Evolutionary conservation across 768 basidiomycete genomes (phyloP).

Genomic region (Cubamyces lactineus): DNA sequence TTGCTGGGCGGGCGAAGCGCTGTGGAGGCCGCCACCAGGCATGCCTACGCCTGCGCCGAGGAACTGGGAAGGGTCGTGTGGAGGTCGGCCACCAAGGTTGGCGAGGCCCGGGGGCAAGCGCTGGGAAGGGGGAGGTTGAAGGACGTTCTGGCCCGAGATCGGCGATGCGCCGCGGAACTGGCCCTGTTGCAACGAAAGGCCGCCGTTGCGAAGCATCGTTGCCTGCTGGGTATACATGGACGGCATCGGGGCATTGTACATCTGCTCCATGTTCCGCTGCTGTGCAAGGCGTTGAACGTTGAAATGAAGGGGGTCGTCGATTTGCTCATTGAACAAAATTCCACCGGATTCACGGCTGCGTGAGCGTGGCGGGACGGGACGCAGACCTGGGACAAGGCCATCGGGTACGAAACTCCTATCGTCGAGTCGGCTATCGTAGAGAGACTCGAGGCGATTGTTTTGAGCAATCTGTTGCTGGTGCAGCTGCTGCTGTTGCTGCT

Average conservation of each 20-base stretch:
- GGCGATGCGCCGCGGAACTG: conserved; percentile 77
- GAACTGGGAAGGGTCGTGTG: conserved; percentile 76
- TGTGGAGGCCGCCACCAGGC: conserved; percentile 49
- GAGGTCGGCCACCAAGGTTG: conserved; percentile 80
- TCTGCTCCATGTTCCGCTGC: conserved; percentile 56
- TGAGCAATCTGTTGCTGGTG: conserved; percentile 42
- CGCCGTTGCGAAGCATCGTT: conserved; percentile 50
- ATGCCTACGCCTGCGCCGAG: conserved; percentile 33
- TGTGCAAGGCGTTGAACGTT: conserved; percentile 58
- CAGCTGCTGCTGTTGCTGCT: conserved; percentile 45
- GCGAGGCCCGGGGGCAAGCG: conserved; percentile 80
- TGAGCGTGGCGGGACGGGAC: conserved; percentile 59
- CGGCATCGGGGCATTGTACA: conserved; percentile 54
- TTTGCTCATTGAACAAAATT: conserved; percentile 56
- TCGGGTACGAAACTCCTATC: conserved; percentile 82
- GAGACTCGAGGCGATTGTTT: conserved; percentile 60
- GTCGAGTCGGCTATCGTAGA: conserved; percentile 75
- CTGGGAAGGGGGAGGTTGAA: conserved; percentile 44
- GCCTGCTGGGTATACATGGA: conserved; percentile 53
- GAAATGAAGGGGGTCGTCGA: conserved; percentile 66
- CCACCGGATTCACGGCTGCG: conserved; percentile 59
- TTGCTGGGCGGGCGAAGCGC: conserved; percentile 44
- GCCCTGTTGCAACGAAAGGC: conserved; percentile 57
- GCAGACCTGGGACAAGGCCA: conserved; percentile 84
- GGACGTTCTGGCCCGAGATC: conserved; percentile 48